A percentile compares a stretch with the other conserved stretches of the same genome.
Conservation (phyloP, 192 early-diverging fungal genomes). For the Rhizophagus clarus region DNA sequence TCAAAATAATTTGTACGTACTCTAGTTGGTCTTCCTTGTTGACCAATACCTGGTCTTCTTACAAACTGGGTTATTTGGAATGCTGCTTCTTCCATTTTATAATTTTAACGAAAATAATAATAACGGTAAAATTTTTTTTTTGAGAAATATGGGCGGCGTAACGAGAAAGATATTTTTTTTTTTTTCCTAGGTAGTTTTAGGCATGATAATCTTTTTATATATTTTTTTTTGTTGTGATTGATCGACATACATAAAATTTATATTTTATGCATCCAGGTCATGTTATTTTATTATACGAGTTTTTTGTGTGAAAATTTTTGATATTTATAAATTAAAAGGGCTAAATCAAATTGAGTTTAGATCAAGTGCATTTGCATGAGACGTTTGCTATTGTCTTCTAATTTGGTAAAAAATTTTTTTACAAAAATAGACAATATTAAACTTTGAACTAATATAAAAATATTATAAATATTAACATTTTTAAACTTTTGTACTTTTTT, state of each 20-base stretch:
- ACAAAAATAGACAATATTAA: no score
- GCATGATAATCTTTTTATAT: no score
- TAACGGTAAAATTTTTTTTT: no score
- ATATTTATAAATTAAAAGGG: no score
- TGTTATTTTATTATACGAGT: no score
- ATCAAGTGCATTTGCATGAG: neutral
- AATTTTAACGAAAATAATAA: neutral
- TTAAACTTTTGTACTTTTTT: no score
- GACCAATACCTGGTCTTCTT: constrained; percentile 49
- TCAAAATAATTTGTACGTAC: constrained; percentile 79
- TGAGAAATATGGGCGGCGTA: no score
- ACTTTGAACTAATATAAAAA: no score
- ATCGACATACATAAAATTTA: neutral
- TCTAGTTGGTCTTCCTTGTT: constrained; percentile 42
- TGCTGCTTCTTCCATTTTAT: neutral
- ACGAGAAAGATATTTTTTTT: no score
- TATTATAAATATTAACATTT: no score
- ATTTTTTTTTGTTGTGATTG: no score
- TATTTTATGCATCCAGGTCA: neutral
- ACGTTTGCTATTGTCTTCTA: neutral
- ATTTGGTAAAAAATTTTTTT: neutral
- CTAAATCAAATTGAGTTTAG: neutral
- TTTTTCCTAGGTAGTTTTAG: no score
- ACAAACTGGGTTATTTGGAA: constrained; percentile 42
- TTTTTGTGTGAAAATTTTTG: neutral